Base-by-base conservation (phyloP, 2,329 filamentous ascomycete genomes). In the Dactylonectria macrodidyma region DNA sequence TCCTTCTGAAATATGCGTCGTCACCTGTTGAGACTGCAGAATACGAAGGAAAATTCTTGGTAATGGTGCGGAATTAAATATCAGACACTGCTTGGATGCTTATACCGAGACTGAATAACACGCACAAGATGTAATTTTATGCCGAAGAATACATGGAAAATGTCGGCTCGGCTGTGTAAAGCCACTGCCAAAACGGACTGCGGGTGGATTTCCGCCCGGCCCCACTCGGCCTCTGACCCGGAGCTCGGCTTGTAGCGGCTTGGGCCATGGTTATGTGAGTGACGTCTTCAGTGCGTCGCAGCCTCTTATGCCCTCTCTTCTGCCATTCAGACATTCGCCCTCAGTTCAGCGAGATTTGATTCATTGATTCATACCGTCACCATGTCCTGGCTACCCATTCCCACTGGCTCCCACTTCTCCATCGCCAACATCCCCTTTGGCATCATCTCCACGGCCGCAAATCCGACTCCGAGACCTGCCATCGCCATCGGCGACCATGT, bases 341-440 rank as follows among this genome's bases (percentile, higher is more conserved):
- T 19, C 26, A 16, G 56, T 16, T 7, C 30, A 44, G 41, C 30
- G 55, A 65, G 34, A 33, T 47, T n/a, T n/a, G 50, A 19, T 9
- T 6, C 7, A 46, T 47, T 55, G 5, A n/a, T 55, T 38, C 16
- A 10, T 5, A 9, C 2, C 9, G 1, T 66, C 26, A 65, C 16
- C 14, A 76, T 76, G 74, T 79, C 78, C 44, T 80, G 78, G 78
- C 65, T 80, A 6, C 57, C 73, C 9, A 73, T 84, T 19, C 75
- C 79, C n/a, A 74, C 78, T 4, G 79, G 75, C 50, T 81, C 74
- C 34, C 71, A 76, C 62, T 76, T 76, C 55, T 76, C 93, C 9
- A 83, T 95, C 59, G 89, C 91, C 76, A 96, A 96, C 78, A 91
- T 96, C 61, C 93, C 93, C 1, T 95, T 95, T 76, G 93, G 93